Percentiles rank a stretch among this genome's conserved stretches.
Evolutionary conservation across 1,284 basidiomycete species (phyloP).

Genomic region (Taiwanofungus camphoratus): DNA sequence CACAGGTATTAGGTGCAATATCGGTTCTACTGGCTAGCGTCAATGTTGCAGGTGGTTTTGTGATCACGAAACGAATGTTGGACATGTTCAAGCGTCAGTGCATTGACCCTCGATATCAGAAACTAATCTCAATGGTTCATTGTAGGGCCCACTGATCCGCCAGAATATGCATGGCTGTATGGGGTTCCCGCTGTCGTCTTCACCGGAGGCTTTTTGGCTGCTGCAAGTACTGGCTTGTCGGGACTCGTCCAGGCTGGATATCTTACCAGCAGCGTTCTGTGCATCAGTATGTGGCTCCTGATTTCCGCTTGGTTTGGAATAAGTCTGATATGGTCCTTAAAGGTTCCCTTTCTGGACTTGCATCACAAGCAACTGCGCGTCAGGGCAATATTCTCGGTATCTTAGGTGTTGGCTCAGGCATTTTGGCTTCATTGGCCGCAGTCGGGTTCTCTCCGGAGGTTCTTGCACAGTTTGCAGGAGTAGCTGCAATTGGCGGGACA

Average conservation of each 20-base stretch:
- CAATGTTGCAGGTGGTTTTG: constrained; percentile 81
- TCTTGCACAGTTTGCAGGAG: constrained; percentile 70
- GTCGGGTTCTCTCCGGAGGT: constrained; percentile 75
- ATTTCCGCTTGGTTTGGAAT: too few relatives aligned
- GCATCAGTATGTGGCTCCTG: constrained; percentile 53
- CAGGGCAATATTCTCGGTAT: constrained; percentile 82
- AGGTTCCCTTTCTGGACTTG: constrained; percentile 71
- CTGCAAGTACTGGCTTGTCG: constrained; percentile 74
- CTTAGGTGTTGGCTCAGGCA: constrained; percentile 74
- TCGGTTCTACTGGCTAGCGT: constrained; percentile 80
- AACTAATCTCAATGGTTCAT: neutral
- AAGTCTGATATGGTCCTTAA: neutral
- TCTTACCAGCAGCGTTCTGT: constrained; percentile 73
- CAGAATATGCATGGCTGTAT: constrained; percentile 81
- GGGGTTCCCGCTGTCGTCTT: constrained; percentile 73
- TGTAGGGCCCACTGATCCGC: constrained; percentile 72
- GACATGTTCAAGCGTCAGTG: constrained; percentile 81
- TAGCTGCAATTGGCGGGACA: constrained; percentile 64
- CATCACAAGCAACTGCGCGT: constrained; percentile 73
- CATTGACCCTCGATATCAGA: neutral
- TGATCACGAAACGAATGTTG: constrained; percentile 82
- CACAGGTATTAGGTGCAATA: constrained; percentile 70
- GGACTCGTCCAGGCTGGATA: constrained; percentile 87
- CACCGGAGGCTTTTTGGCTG: constrained; percentile 73
- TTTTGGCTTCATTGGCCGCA: constrained; percentile 72